Conservation (phyloP, 306 rosid genomes). For the Cicer pinnatifidum region DNA sequence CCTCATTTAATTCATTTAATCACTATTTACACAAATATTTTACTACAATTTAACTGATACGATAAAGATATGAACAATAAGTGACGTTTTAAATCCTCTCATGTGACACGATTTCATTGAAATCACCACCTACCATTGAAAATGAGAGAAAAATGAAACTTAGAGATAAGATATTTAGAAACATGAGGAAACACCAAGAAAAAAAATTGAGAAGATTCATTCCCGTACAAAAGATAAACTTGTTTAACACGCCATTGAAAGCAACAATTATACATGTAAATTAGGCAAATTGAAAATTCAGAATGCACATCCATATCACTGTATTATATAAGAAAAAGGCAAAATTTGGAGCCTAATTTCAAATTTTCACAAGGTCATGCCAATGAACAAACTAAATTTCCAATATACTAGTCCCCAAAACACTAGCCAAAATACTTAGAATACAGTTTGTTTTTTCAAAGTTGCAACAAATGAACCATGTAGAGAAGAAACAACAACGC, state of each 20-base stretch:
- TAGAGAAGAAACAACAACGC: conserved; percentile 39
- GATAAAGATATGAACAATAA: background rate
- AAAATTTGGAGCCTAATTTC: conserved; percentile 38
- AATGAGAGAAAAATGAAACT: too few relatives aligned
- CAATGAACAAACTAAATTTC: conserved; percentile 52
- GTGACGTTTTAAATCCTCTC: background rate
- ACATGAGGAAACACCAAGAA: background rate
- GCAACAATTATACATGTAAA: conserved; percentile 29
- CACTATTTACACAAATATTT: background rate
- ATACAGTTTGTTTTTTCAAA: conserved; percentile 51
- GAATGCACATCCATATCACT: conserved; percentile 22
- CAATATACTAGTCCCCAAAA: conserved; percentile 51
- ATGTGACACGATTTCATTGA: too few relatives aligned
- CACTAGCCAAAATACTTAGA: conserved; percentile 52
- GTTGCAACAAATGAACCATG: conserved; percentile 49
- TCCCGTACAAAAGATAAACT: background rate
- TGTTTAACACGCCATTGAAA: background rate
- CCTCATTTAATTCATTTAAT: background rate
- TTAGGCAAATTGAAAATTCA: conserved; percentile 2
- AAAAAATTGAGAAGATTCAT: too few relatives aligned
- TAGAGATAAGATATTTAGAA: too few relatives aligned
- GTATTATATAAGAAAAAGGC: conserved; percentile 28
- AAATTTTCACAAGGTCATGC: conserved; percentile 46
- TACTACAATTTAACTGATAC: background rate
- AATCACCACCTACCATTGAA: too few relatives aligned